A percentile compares a stretch with the other conserved stretches of the same genome.
Evolutionary conservation across 2,329 filamentous ascomycete species (phyloP).

Genomic region (Podosphaera xanthii): DNA sequence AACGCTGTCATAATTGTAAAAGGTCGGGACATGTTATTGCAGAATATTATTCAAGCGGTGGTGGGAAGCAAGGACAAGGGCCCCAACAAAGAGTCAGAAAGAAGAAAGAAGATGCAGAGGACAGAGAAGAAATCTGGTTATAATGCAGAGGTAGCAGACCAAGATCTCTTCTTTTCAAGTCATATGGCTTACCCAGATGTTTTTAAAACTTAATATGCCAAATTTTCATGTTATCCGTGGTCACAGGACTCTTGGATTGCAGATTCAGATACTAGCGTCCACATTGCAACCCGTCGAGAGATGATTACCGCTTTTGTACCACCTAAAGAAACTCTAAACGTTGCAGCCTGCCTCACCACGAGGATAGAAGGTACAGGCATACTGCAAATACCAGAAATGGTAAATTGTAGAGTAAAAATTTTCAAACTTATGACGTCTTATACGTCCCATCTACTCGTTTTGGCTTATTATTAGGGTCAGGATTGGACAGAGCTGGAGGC

Average conservation of each 20-base stretch:
- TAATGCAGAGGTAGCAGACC: too few relatives aligned
- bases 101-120: too few relatives aligned
- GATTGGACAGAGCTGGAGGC: not conserved
- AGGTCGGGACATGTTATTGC: too few relatives aligned
- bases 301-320: not conserved
- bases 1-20: too few relatives aligned
- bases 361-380: not conserved
- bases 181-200: too few relatives aligned
- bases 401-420: not conserved
- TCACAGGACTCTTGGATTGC: not conserved
- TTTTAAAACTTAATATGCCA: too few relatives aligned
- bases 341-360: not conserved
- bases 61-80: too few relatives aligned
- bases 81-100: too few relatives aligned
- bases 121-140: too few relatives aligned
- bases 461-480: not conserved
- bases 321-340: not conserved
- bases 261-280: too few relatives aligned
- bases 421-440: not conserved
- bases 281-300: not conserved
- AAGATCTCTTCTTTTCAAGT: too few relatives aligned
- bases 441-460: not conserved
- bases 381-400: not conserved
- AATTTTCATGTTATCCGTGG: not conserved
- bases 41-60: too few relatives aligned